Conservation (phyloP, 1,139 yeast species). For the Citeromyces hawaiiensis region DNA sequence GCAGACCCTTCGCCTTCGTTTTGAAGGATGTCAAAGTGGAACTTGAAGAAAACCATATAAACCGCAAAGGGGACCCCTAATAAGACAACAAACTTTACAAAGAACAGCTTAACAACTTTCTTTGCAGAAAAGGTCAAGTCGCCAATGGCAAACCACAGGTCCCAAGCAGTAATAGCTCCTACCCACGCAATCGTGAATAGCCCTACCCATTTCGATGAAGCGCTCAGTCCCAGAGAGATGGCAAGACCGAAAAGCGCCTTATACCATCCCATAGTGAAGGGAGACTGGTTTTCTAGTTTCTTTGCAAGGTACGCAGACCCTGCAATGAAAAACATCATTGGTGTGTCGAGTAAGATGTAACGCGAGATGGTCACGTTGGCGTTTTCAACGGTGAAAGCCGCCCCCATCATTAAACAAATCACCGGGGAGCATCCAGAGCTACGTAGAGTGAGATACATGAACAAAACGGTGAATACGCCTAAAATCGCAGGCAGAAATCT, state of each 20-base stretch:
- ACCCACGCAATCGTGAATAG: slow-evolving; percentile 90
- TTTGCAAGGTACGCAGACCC: slow-evolving; percentile 70
- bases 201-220: slow-evolving; percentile 95
- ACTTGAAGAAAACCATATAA: slow-evolving; percentile 60
- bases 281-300: slow-evolving; percentile 66
- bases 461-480: slow-evolving; percentile 70
- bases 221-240: slow-evolving; percentile 74
- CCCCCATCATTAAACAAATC: slow-evolving; percentile 55
- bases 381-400: slow-evolving; percentile 68
- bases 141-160: slow-evolving; percentile 81
- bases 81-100: slow-evolving; percentile 42
- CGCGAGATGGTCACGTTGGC: slow-evolving; percentile 82
- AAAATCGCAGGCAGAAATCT: slow-evolving; percentile 73
- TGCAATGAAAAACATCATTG: slow-evolving; percentile 84
- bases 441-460: slow-evolving; percentile 71
- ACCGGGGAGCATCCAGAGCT: slow-evolving; percentile 78
- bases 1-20: slow-evolving; percentile 83
- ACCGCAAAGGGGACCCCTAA: slow-evolving; percentile 58
- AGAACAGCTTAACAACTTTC: slow-evolving; percentile 37
- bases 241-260: slow-evolving; percentile 64
- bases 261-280: slow-evolving; percentile 63
- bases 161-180: slow-evolving; percentile 61
- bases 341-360: slow-evolving; percentile 82
- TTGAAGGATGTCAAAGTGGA: slow-evolving; percentile 62
- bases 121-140: slow-evolving; percentile 55